Conservation (phyloP, 495 filamentous ascomycete genomes). For the Melanomma pulvis-pyrius region DNA sequence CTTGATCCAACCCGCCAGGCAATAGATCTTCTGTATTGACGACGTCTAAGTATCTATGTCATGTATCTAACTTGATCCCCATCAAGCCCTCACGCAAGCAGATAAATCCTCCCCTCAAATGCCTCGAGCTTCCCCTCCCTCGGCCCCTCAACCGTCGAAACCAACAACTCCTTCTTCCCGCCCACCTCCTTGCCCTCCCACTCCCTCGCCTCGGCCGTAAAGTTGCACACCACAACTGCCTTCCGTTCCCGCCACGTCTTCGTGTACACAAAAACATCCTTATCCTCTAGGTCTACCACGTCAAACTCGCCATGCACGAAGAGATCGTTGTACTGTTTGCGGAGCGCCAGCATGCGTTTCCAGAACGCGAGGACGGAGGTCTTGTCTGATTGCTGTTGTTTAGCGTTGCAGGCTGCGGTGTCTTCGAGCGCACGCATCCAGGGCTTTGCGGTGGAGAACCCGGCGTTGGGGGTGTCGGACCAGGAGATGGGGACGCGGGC, state of each 20-base stretch:
- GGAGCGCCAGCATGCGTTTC: slow-evolving; percentile 54
- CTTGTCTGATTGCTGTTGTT: slow-evolving; percentile 37
- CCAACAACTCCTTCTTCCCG: not conserved
- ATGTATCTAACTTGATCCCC: not conserved
- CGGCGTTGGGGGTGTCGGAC: slow-evolving; percentile 53
- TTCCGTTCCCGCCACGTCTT: slow-evolving; percentile 49
- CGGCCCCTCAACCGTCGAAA: not conserved
- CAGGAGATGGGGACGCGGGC: slow-evolving; percentile 61
- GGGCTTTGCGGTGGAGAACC: slow-evolving; percentile 58
- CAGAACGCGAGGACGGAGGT: slow-evolving; percentile 58
- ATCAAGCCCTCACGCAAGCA: not conserved
- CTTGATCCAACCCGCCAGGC: too few relatives aligned
- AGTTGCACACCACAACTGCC: slow-evolving; percentile 57
- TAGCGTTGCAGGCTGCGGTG: not conserved
- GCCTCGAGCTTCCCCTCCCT: not conserved
- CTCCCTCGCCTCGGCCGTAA: slow-evolving; percentile 23
- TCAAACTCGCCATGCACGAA: slow-evolving; percentile 66
- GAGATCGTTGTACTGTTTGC: slow-evolving; percentile 57
- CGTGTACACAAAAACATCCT: slow-evolving; percentile 54
- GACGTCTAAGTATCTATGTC: not conserved
- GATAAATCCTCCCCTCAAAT: not conserved
- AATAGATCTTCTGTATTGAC: too few relatives aligned
- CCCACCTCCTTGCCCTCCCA: not conserved
- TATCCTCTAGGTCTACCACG: slow-evolving; percentile 49
- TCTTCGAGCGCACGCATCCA: slow-evolving; percentile 64